These are phyloP conservation scores for Euphorbia celastroides DNA, from an alignment of 441 rosid species.

Conservation along the genomic window DNA sequence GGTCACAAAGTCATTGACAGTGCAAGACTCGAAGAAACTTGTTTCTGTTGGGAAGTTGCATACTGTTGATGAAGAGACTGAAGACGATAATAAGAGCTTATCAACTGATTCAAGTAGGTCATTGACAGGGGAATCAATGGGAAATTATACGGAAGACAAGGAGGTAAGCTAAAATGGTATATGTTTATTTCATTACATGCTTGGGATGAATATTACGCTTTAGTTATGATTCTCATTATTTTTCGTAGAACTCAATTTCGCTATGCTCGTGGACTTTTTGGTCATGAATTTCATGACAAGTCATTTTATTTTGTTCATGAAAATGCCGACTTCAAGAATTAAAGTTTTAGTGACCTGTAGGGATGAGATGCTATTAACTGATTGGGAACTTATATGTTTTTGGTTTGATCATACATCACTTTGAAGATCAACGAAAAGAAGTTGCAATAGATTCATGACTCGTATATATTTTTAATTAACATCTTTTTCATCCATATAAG, in stretches of 20 bases:
- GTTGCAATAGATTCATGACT: too few relatives aligned
- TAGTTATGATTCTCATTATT: neutral
- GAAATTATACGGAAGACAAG: conserved; percentile 30
- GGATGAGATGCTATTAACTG: too few relatives aligned
- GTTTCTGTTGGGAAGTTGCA: conserved; percentile 41
- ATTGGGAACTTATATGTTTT: too few relatives aligned
- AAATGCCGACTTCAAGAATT: too few relatives aligned
- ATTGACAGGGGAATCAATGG: conserved; percentile 29
- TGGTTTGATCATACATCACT: too few relatives aligned
- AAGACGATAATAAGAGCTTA: conserved; percentile 45
- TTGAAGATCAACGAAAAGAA: too few relatives aligned
- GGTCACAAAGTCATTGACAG: conserved; percentile 35
- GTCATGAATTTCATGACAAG: neutral
- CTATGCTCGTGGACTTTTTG: conserved; percentile 3
- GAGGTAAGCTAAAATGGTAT: conserved; percentile 42
- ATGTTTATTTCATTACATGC: conserved; percentile 9
- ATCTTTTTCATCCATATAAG: neutral
- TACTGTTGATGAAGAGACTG: conserved; percentile 54
- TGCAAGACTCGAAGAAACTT: conserved; percentile 42
- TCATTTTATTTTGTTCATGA: neutral
- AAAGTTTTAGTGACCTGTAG: too few relatives aligned
- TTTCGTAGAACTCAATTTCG: too few relatives aligned
- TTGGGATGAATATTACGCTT: conserved; percentile 6
- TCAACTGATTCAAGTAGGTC: conserved; percentile 48
- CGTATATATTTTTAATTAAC: too few relatives aligned